Base-by-base conservation (phyloP, 495 filamentous ascomycete species). In the Penicillium silybi region DNA sequence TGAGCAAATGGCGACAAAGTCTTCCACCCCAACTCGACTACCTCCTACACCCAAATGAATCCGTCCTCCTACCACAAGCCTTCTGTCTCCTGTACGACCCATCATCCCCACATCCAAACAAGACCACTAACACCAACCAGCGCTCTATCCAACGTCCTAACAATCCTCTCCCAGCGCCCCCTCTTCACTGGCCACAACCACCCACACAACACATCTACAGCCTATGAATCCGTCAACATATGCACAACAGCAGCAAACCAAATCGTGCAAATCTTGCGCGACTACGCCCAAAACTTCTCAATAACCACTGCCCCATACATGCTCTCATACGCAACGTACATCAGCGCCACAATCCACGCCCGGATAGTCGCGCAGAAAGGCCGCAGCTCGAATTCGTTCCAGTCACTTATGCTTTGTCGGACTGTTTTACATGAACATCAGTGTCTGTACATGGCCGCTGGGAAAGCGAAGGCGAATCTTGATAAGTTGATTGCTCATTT, bases 281-380 rank as follows among this genome's bases (percentile, higher is more conserved):
- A 65, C 38, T 68, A 68, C 34, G 56, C 61, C 5, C 48, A 54
- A 22, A 52, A 61, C 17, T 68, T 64, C 34, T 58, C 63, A 11
- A 55, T 68, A 22, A 53, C 47, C 22, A 59, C 52, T 4, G 64
- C 66, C 9, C 66, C 66, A 1, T 69, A 67, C 46, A 58, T 69
- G 56, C 53, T 69, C 0, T 69, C 66, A 0, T 69, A 69, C 40
- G 62, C 66, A 0, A 69, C 66, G 0, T 69, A 69, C 35, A 65
- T 69, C 44, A 62, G 62, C 37, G 66, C 66, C 19, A 69, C 64
- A 0, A 67, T 69, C 20, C 64, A 69, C 41, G 66, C 61, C 5
- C 54, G 62, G 2, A 61, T 69, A 9, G 63, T 58, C 9, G 63
- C 63, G 4, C 63, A 63, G 13, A 65, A 63, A 29, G 60, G 63